Conservation (phyloP, 1,284 basidiomycete species). For the Lentinula novae-zelandiae region DNA sequence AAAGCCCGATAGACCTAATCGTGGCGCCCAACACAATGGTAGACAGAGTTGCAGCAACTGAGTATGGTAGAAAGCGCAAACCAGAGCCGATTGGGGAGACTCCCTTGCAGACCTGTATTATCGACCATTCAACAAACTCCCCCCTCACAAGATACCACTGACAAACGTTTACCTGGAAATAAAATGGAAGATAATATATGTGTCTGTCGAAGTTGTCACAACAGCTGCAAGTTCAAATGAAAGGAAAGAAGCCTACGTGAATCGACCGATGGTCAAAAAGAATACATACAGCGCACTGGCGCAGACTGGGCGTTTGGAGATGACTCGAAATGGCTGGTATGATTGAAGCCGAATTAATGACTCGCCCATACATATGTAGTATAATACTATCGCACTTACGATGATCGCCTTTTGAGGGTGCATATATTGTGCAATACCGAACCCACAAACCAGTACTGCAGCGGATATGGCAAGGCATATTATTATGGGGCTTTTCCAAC, state of each 20-base stretch:
- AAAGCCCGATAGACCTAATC: not conserved
- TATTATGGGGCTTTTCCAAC: constrained; percentile 12
- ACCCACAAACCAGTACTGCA: constrained; percentile 7
- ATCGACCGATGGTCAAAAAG: not conserved
- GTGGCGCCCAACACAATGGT: not conserved
- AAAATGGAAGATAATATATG: constrained; percentile 30
- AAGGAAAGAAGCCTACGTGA: not conserved
- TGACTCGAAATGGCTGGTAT: not conserved
- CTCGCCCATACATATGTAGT: not conserved
- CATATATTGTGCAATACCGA: constrained; percentile 11
- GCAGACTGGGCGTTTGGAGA: not conserved
- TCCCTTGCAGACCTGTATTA: not conserved
- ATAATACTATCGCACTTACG: not conserved
- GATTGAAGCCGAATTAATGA: too few relatives aligned
- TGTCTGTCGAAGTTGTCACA: not conserved
- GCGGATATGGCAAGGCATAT: constrained; percentile 12
- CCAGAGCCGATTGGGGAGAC: constrained; percentile 30
- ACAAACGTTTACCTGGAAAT: constrained; percentile 30
- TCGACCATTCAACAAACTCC: not conserved
- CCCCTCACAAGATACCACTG: not conserved
- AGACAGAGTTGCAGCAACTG: constrained; percentile 21
- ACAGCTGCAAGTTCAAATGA: not conserved
- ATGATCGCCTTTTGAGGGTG: not conserved
- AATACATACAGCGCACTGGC: not conserved
- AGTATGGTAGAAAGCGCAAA: constrained; percentile 12